Evolutionary conservation across 2,329 filamentous ascomycete species (phyloP).

Genomic region (Elsinoe fawcettii): DNA sequence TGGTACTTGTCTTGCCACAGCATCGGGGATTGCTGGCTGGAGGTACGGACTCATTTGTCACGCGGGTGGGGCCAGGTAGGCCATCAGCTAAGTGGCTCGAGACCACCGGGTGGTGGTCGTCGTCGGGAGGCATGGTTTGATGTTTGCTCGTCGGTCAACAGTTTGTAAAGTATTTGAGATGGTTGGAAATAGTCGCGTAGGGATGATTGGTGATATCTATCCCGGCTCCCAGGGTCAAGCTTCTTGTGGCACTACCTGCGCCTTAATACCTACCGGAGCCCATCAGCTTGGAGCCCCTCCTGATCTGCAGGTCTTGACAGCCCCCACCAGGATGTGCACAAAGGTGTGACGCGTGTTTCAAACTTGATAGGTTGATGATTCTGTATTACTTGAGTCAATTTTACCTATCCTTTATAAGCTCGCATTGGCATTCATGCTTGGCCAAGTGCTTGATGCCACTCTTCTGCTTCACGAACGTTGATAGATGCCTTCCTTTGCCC

Average conservation of each 20-base stretch:
- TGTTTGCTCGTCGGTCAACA: background rate
- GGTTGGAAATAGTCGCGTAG: background rate
- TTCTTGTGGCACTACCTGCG: background rate
- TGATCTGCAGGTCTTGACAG: background rate
- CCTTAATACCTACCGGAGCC: background rate
- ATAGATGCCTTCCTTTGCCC: background rate
- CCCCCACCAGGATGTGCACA: background rate
- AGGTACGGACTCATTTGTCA: conserved; percentile 11
- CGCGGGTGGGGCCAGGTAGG: background rate
- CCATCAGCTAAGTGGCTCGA: background rate
- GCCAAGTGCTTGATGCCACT: background rate
- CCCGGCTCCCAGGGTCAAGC: background rate
- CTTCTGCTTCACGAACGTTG: background rate
- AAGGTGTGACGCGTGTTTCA: background rate
- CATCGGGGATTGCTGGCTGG: background rate
- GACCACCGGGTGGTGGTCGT: background rate
- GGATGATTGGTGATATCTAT: background rate
- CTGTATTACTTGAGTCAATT: background rate
- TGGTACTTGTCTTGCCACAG: conserved; percentile 2
- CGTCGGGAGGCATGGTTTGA: background rate
- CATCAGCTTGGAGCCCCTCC: background rate
- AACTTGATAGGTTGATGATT: background rate
- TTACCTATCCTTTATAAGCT: background rate
- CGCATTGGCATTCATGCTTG: background rate
- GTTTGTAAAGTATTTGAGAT: background rate